Evolutionary conservation across 2,329 filamentous ascomycete species (phyloP), one percentile per base, ranked within the genome.

Genomic region (Colletotrichum tanaceti): DNA sequence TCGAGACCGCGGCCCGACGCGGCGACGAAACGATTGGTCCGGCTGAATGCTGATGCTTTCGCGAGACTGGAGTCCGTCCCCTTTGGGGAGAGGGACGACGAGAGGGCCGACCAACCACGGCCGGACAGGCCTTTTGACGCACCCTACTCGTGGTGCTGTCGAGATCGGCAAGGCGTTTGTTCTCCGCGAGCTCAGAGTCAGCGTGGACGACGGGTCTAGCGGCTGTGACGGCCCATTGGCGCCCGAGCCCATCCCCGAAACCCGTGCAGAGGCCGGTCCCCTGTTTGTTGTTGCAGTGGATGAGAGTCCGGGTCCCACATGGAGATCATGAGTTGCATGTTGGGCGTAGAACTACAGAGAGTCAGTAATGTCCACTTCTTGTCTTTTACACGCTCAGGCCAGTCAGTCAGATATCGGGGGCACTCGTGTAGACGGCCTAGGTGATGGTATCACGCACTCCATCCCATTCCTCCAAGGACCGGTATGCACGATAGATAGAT

Each of bases 401-500:
- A 28, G n/a, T 11, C 46, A 16, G 1, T n/a, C n/a, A 6, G 20
- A 20, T 20, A 1, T 20, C 3, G 3, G 49, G 28, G 28, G 18
- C 16, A 5, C 9, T 13, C n/a, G 16, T 32, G 4, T 18, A 32
- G 3, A n/a, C 24, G 11, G 14, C 18, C 11, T 9, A 2, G 9
- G 14, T 43, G 2, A 43, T n/a, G 0, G 14, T 18, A 16, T 9
- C 6, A 16, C 41, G 4, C 14, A 43, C 6, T 10, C 28, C 7
- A 1, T 32, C 9, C 7, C 28, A 10, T 9, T 0, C 1, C 7
- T 10, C 0, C 7, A 9, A 32, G 7, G 28, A 28, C 6, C 5
- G 7, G 28, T 28, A 28, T 28, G 28, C 28, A 28, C 7, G 6
- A 6, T 28, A 28, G 5, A 28, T 28, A 6, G 28, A 6, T 28